Evolutionary conservation across 1,139 yeast genomes (phyloP).

Genomic region (Pichia sp.): DNA sequence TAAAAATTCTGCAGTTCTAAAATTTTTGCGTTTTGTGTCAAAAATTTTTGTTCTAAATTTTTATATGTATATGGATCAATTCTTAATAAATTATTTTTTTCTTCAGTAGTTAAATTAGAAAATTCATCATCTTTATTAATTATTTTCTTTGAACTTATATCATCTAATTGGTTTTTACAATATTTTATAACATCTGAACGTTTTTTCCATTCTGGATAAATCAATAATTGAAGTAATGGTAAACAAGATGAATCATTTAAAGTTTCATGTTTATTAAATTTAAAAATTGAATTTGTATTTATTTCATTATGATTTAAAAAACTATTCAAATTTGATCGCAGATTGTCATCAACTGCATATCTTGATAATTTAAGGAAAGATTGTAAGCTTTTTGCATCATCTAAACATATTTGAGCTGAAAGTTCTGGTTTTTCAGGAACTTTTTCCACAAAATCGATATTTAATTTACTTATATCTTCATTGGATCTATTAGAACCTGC

Average conservation of each 20-base stretch:
- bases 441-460: conserved; percentile 17
- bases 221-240: conserved; percentile 29
- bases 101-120: conserved; percentile 18
- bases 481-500: too few relatives aligned
- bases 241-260: conserved; percentile 26
- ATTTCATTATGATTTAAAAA: conserved; percentile 27
- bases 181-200: conserved; percentile 34
- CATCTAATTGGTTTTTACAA: conserved; percentile 31
- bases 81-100: conserved; percentile 26
- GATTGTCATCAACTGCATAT: conserved; percentile 38
- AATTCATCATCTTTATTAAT: conserved; percentile 19
- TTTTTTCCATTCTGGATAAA: conserved; percentile 39
- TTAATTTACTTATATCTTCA: too few relatives aligned
- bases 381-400: conserved; percentile 33
- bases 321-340: conserved; percentile 36
- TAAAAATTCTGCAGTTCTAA: conserved; percentile 32
- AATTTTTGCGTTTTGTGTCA: conserved; percentile 27
- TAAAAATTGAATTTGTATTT: conserved; percentile 18
- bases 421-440: conserved; percentile 23
- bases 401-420: conserved; percentile 33
- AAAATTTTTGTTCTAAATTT: conserved; percentile 30
- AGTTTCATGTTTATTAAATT: conserved; percentile 11
- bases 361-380: conserved; percentile 38
- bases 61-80: conserved; percentile 43
- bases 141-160: conserved; percentile 27